Percentiles rank a stretch among this genome's conserved stretches.
phyloP scores from a whole-genome alignment of 345 rosid genomes.

The Clausena lansium region DNA sequence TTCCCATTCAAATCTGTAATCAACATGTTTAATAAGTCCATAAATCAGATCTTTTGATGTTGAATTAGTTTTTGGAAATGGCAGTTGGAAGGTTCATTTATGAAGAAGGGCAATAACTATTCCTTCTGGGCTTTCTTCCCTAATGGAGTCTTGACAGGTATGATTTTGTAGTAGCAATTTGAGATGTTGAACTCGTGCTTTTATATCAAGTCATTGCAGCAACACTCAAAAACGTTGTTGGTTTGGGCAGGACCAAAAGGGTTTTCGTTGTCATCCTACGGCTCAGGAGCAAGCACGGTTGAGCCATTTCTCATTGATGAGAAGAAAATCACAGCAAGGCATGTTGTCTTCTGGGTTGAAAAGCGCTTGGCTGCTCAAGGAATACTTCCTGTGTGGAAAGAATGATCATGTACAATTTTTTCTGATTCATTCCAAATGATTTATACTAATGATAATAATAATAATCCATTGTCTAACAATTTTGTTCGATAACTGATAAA shows the following conservation, averaged over 20 bases:
- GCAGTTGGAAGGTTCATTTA: slow-evolving; percentile 82
- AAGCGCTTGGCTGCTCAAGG: slow-evolving; percentile 97
- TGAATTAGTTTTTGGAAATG: not conserved
- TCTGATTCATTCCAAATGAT: slow-evolving; percentile 11
- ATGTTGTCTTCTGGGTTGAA: slow-evolving; percentile 85
- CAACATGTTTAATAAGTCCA: not conserved
- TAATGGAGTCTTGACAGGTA: slow-evolving; percentile 67
- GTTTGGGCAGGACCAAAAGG: slow-evolving; percentile 69
- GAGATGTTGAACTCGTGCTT: not conserved
- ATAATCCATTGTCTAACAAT: slow-evolving; percentile 5
- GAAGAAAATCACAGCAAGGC: slow-evolving; percentile 77
- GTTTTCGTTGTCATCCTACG: slow-evolving; percentile 72
- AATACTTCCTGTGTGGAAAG: slow-evolving; percentile 79
- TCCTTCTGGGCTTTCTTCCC: slow-evolving; percentile 97
- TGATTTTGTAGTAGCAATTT: not conserved
- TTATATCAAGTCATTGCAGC: not conserved
- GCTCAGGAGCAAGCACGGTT: slow-evolving; percentile 75
- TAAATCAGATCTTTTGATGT: not conserved
- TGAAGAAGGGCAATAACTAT: slow-evolving; percentile 53
- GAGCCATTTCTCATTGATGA: slow-evolving; percentile 95
- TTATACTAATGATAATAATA: not conserved
- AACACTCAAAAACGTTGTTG: not conserved
- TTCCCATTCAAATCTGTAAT: not conserved
- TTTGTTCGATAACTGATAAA: not conserved
- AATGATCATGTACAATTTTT: slow-evolving; percentile 20